Evolutionary conservation across 306 rosid genomes (phyloP).

Genomic region (Cucumis melo): DNA sequence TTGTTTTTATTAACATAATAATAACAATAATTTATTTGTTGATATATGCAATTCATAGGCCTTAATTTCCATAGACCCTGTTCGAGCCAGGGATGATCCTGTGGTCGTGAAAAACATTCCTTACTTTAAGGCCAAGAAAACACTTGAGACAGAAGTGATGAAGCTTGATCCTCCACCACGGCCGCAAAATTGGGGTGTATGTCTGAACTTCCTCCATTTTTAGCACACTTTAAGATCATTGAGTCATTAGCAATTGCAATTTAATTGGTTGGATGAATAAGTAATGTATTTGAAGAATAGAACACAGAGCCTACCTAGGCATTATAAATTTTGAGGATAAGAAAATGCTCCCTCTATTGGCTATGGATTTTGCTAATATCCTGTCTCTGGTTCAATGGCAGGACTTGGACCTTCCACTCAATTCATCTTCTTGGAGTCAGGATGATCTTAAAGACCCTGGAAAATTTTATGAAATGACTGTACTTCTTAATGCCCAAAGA

Average conservation of each 20-base stretch:
- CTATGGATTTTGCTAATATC: background rate
- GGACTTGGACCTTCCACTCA: slow-evolving; percentile 84
- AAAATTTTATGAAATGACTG: slow-evolving; percentile 73
- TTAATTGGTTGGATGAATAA: background rate
- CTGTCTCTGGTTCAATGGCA: slow-evolving; percentile 32
- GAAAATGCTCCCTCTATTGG: background rate
- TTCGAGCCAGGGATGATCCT: slow-evolving; percentile 81
- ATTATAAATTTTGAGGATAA: background rate
- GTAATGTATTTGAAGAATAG: background rate
- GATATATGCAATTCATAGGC: slow-evolving; percentile 33
- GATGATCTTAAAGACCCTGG: slow-evolving; percentile 77
- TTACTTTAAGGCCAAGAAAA: slow-evolving; percentile 75
- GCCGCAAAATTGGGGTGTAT: slow-evolving; percentile 84
- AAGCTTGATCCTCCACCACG: slow-evolving; percentile 87
- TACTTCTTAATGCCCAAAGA: slow-evolving; percentile 93
- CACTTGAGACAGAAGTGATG: slow-evolving; percentile 70
- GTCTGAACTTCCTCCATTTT: slow-evolving; percentile 18
- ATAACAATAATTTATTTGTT: background rate
- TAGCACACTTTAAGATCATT: background rate
- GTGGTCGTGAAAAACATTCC: slow-evolving; percentile 73
- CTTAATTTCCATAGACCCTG: slow-evolving; percentile 80
- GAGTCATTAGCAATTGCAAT: background rate
- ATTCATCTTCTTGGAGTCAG: slow-evolving; percentile 82
- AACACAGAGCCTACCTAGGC: background rate
- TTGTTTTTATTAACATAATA: background rate